phyloP scores from a whole-genome alignment of 257 asterid genomes.

The Ballota nigra region DNA sequence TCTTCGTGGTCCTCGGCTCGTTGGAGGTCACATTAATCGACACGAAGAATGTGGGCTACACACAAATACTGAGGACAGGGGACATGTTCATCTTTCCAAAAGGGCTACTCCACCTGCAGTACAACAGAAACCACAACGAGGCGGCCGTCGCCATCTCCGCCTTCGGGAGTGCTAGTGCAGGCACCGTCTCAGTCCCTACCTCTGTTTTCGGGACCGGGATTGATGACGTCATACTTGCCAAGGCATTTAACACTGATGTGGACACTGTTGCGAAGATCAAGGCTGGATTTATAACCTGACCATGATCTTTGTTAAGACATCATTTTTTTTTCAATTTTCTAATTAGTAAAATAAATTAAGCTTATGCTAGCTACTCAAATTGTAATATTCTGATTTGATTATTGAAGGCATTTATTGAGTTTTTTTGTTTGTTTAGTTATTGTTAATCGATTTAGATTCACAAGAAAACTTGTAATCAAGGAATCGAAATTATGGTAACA shows the following conservation, averaged over 20 bases:
- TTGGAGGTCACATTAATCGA: slow-evolving; percentile 28
- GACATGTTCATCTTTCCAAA: slow-evolving; percentile 34
- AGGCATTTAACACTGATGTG: slow-evolving; percentile 32
- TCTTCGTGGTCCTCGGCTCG: slow-evolving; percentile 13
- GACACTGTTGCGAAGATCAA: slow-evolving; percentile 31
- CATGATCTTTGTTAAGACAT: slow-evolving; percentile 3
- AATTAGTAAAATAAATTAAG: not conserved
- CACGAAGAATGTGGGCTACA: slow-evolving; percentile 16
- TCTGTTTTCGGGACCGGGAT: slow-evolving; percentile 19
- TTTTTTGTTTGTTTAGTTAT: too few species aligned
- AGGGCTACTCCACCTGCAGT: slow-evolving; percentile 33
- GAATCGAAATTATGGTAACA: too few species aligned
- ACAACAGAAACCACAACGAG: slow-evolving; percentile 11
- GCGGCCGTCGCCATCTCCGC: slow-evolving; percentile 25
- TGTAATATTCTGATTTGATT: not conserved
- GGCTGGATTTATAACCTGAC: slow-evolving; percentile 24
- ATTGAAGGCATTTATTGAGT: too few species aligned
- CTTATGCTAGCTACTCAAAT: not conserved
- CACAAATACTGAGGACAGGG: slow-evolving; percentile 8
- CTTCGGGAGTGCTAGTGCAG: slow-evolving; percentile 29
- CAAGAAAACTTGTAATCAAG: too few species aligned
- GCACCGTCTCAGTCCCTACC: slow-evolving; percentile 22
- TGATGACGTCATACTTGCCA: slow-evolving; percentile 25
- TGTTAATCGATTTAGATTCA: too few species aligned
- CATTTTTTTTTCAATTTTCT: not conserved